These are phyloP conservation scores for Boletus smithii DNA, from an alignment of 1,284 basidiomycete genomes.

Conservation along the genomic window DNA sequence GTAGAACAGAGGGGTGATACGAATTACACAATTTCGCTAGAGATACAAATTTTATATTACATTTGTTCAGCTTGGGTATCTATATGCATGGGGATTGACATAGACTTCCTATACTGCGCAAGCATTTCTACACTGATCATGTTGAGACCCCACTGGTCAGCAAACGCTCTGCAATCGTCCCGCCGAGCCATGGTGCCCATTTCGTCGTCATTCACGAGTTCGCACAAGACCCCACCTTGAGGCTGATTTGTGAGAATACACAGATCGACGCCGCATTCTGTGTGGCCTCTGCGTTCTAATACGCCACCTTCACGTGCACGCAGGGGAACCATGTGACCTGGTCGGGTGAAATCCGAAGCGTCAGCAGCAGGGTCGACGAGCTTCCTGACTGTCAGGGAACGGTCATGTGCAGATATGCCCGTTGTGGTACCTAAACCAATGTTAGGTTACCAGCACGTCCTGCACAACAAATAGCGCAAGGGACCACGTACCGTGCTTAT, in stretches of 20 bases:
- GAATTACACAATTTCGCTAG: no score
- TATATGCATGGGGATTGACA: neutral
- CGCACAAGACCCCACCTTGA: constrained; percentile 86
- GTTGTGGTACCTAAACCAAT: constrained; percentile 75
- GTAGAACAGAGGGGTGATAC: no score
- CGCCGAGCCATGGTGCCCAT: constrained; percentile 93
- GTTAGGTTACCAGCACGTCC: neutral
- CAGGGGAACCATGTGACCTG: constrained; percentile 94
- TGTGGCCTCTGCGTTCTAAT: constrained; percentile 85
- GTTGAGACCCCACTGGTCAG: constrained; percentile 87
- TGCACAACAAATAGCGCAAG: neutral
- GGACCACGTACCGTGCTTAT: constrained; percentile 66
- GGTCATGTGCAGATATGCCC: constrained; percentile 96
- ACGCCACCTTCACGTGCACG: constrained; percentile 86
- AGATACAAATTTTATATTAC: neutral
- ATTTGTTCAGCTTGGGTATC: neutral
- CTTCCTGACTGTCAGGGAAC: constrained; percentile 82
- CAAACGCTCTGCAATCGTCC: constrained; percentile 91
- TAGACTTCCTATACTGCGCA: constrained; percentile 38
- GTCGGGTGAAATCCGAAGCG: constrained; percentile 83
- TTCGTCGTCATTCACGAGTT: constrained; percentile 92
- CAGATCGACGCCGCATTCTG: constrained; percentile 88
- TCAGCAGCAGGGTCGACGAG: constrained; percentile 62
- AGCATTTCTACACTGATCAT: constrained; percentile 93
- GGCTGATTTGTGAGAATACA: constrained; percentile 78